A percentile compares a stretch with the other conserved stretches of the same genome.
phyloP scores from a whole-genome alignment of 1,284 basidiomycete species.

The Afroboletus lepidellus region DNA sequence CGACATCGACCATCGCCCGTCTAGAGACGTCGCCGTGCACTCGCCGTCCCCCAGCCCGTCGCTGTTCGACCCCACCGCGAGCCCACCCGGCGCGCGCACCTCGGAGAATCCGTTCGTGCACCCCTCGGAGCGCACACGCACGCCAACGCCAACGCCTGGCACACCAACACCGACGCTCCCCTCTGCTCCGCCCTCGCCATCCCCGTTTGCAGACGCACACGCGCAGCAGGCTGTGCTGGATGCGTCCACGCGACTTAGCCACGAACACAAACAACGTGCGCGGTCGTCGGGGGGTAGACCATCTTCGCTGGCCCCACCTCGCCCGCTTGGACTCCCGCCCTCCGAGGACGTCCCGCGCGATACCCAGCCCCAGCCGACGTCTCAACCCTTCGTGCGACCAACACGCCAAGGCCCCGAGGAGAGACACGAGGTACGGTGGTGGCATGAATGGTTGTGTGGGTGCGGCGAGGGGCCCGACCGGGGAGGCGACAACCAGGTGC shows the following conservation, averaged over 20 bases:
- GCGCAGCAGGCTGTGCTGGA: constrained; percentile 18
- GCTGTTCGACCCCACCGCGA: constrained; percentile 21
- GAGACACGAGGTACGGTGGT: constrained; percentile 53
- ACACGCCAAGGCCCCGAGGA: constrained; percentile 20
- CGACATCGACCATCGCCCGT: constrained; percentile 41
- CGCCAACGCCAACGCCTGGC: background rate
- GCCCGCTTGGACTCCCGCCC: constrained; percentile 56
- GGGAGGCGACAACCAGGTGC: constrained; percentile 68
- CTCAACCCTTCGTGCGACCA: constrained; percentile 36
- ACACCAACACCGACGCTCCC: constrained; percentile 13
- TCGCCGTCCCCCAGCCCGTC: constrained; percentile 42
- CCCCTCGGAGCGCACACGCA: constrained; percentile 34
- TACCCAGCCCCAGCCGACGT: constrained; percentile 42
- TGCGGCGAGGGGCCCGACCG: constrained; percentile 68
- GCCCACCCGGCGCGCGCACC: constrained; percentile 3
- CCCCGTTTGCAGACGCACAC: constrained; percentile 49
- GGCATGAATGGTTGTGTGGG: constrained; percentile 82
- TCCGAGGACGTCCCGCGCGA: constrained; percentile 29
- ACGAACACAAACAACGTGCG: background rate
- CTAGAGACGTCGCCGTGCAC: constrained; percentile 30
- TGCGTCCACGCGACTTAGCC: constrained; percentile 26
- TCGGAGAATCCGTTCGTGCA: constrained; percentile 52
- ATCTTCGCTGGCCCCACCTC: constrained; percentile 42
- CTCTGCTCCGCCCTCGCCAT: constrained; percentile 25
- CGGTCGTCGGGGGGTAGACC: constrained; percentile 24